Evolutionary conservation across 345 rosid species (phyloP), one percentile per base, ranked within the genome.

Genomic region (Diplotaxis tenuifolia): DNA sequence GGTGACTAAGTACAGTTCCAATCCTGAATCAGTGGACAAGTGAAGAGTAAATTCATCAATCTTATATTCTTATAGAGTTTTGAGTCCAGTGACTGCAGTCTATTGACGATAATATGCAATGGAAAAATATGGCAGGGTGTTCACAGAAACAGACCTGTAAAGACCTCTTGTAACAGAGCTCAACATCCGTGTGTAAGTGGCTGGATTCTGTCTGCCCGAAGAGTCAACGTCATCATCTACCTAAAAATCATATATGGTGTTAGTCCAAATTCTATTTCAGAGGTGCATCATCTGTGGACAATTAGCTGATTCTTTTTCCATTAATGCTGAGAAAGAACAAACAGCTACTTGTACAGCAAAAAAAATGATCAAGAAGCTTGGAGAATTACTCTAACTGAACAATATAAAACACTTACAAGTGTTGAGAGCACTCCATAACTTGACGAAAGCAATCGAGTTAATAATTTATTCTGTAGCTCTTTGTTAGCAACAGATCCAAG

Each of bases 1-100:
- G 94, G 86, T 91, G 92, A 83, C 88, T 76, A 73, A 91, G 82
- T 73, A 91, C 96, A 78, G 91, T 86, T 78, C 98, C 98, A 78
- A 89, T 86, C 85, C 97, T 94, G 87, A 55, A 68, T 58, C 62
- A 71, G 15, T 62, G 42, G 66, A 66, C 21, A 59, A 65, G 29
- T 29, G 59, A 65, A 70, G 49, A 50, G 68, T 6, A 58, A 56
- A 59, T n/a, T 57, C 25, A 59, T 56, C 52, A 66, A 56, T 53
- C 66, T 31, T 42, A 70, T 59, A 36, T 45, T 65, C 55, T 67
- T 61, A 21, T 29, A 56, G 42, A 34, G 9, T 16, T 63, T 18
- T 50, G 70, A 12, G 40, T 50, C 22, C 32, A 50, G 78, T 47
- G 61, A n/a, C n/a, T n/a, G 54, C 36, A 74, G 38, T 19, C 47